Conservation (phyloP, 1,139 yeast genomes). For the Blastobotrys serpentis region DNA sequence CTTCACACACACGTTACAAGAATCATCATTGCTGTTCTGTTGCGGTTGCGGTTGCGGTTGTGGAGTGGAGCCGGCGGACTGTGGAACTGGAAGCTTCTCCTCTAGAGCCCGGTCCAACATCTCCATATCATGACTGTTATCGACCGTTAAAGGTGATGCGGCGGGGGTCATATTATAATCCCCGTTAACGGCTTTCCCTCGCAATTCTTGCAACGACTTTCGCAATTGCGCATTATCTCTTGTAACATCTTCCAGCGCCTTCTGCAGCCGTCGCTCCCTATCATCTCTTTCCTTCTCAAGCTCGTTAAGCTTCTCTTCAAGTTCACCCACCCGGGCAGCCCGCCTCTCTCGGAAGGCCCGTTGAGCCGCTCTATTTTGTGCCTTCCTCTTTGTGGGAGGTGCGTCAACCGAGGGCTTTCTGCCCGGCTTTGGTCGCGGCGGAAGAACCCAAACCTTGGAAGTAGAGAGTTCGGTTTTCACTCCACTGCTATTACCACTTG, state of each 20-base stretch:
- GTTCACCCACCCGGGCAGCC: slow-evolving; percentile 57
- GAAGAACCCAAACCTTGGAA: slow-evolving; percentile 87
- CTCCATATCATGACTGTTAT: slow-evolving; percentile 30
- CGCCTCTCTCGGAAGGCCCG: slow-evolving; percentile 84
- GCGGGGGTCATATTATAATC: slow-evolving; percentile 43
- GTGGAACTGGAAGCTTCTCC: slow-evolving; percentile 38
- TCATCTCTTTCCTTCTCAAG: slow-evolving; percentile 55
- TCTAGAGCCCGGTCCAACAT: slow-evolving; percentile 42
- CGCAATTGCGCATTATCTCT: slow-evolving; percentile 26
- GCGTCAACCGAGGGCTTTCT: slow-evolving; percentile 73
- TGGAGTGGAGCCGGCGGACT: too few species aligned
- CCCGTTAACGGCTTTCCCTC: slow-evolving; percentile 19
- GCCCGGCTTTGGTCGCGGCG: slow-evolving; percentile 90
- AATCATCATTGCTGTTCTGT: slow-evolving; percentile 33
- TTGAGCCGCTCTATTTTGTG: slow-evolving; percentile 95
- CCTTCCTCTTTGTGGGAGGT: slow-evolving; percentile 63
- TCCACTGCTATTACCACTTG: slow-evolving; percentile 8
- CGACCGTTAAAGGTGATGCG: slow-evolving; percentile 41
- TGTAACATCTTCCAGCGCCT: slow-evolving; percentile 21
- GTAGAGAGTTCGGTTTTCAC: slow-evolving; percentile 41
- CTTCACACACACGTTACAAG: slow-evolving; percentile 66
- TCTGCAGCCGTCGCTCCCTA: slow-evolving; percentile 28
- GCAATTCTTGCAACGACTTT: slow-evolving; percentile 21
- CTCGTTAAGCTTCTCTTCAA: slow-evolving; percentile 56
- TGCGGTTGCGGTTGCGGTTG: slow-evolving; percentile 12